These are phyloP conservation scores for Naganishia randhawae DNA, from an alignment of 768 basidiomycete genomes.

Conservation along the genomic window DNA sequence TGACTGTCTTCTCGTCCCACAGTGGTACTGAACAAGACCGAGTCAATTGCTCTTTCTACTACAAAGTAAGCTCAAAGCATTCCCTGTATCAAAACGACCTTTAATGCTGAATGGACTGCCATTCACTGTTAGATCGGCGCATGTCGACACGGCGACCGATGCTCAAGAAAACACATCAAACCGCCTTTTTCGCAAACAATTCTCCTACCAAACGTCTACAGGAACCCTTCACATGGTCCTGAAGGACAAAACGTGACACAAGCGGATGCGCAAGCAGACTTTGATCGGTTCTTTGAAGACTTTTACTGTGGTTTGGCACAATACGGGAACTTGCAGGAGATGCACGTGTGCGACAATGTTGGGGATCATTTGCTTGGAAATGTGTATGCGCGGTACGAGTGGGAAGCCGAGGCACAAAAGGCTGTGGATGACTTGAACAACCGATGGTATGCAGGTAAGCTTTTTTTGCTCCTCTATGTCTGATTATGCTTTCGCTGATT, in stretches of 20 bases:
- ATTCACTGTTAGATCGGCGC: conserved; percentile 74
- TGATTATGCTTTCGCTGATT: not conserved
- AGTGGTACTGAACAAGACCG: conserved; percentile 58
- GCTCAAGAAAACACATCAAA: conserved; percentile 96
- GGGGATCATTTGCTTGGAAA: conserved; percentile 98
- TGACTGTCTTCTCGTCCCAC: not conserved
- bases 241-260: conserved; percentile 64
- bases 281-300: conserved; percentile 62
- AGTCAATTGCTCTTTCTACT: conserved; percentile 99
- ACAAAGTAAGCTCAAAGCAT: conserved; percentile 62
- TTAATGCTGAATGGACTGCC: not conserved
- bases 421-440: conserved; percentile 91
- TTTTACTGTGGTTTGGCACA: conserved; percentile 87
- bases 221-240: conserved; percentile 82
- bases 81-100: not conserved
- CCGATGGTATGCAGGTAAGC: conserved; percentile 90
- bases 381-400: conserved; percentile 95
- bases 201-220: conserved; percentile 92
- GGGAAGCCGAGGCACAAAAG: conserved; percentile 93
- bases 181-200: conserved; percentile 98
- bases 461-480: not conserved
- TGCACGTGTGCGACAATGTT: conserved; percentile 98
- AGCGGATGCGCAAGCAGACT: conserved; percentile 57
- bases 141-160: conserved; percentile 95
- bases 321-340: conserved; percentile 89